Conservation (phyloP, 169 alveolate species). For the Amoebophrya sp. region DNA sequence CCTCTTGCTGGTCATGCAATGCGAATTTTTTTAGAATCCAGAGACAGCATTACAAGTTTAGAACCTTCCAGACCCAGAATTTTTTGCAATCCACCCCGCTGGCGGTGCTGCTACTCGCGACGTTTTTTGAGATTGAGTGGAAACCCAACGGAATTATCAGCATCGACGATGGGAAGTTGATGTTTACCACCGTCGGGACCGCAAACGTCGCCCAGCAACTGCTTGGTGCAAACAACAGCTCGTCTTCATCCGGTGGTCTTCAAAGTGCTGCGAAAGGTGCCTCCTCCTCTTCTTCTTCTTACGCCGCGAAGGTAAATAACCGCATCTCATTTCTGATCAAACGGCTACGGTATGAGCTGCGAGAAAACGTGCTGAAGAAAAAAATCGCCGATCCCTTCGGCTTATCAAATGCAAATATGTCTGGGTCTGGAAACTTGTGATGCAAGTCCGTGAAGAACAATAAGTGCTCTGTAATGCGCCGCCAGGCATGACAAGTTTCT, state of each 20-base stretch:
- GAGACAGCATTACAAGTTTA: too few species aligned
- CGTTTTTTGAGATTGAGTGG: neutral
- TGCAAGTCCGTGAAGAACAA: too few species aligned
- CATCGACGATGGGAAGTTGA: neutral
- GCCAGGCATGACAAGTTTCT: too few species aligned
- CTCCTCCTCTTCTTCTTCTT: neutral
- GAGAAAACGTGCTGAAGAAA: neutral
- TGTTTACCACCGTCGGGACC: neutral
- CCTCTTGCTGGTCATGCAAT: too few species aligned
- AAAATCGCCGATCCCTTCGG: constrained; percentile 7
- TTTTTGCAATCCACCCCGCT: too few species aligned
- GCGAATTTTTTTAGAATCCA: too few species aligned
- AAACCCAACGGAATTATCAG: neutral
- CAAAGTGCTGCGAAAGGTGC: neutral
- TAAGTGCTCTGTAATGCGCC: too few species aligned
- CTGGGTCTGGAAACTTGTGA: too few species aligned
- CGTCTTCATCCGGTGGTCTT: neutral
- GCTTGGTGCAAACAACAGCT: too few species aligned
- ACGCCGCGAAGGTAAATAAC: neutral
- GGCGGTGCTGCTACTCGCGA: neutral
- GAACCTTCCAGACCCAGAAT: too few species aligned
- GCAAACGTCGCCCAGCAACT: neutral
- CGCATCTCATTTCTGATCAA: neutral
- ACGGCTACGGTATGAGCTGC: neutral
- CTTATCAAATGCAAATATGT: too few species aligned